Evolutionary conservation across 148 eudicot genomes (phyloP), one percentile per base, ranked within the genome.

Genomic region (Chenopodium album): DNA sequence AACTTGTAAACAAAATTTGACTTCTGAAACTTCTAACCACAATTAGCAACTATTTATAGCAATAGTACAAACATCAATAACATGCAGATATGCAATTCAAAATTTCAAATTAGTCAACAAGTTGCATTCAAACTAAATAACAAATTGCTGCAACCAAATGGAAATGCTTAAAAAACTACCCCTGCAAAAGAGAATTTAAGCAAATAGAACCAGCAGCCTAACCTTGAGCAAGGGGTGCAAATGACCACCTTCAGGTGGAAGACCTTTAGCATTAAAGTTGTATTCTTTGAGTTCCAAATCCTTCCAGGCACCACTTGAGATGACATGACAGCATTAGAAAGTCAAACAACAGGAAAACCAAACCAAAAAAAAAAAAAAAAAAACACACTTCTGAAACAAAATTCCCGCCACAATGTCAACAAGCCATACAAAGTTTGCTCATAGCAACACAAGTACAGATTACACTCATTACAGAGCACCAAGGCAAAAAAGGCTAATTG

Each of bases 181-280:
- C 46, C 3, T 23, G 59, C 41, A 77, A 1, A 11, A 71, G 29
- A 73, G 9, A 65, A 34, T 41, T 48, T 8, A 31, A 75, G 32
- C 29, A 54, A 81, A 19, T 65, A 44, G 71, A 78, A 60, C 16
- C 9, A 46, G 75, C 66, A 80, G 50, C 76, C 89, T 81, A 86
- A 90, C 99, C 97, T 96, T 96, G 78, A 92, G 93, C 88, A 96
- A 87, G 44, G 99, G 93, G 86, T 96, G 98, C 77, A 96, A 92
- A 80, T 91, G 90, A 81, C 99, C 99, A 83, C 94, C 91, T 78
- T 92, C 99, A 71, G 87, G 29, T 26, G 93, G 95, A 71, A 85
- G 90, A 79, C 99, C 99, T 89, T 92, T 92, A 77, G 99, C 98
- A 81, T 81, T 87, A 84, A 94, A 92, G 89, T 96, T 96, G 84